Evolutionary conservation across 1,139 yeast genomes (phyloP).

Genomic region (Hanseniaspora uvarum): DNA sequence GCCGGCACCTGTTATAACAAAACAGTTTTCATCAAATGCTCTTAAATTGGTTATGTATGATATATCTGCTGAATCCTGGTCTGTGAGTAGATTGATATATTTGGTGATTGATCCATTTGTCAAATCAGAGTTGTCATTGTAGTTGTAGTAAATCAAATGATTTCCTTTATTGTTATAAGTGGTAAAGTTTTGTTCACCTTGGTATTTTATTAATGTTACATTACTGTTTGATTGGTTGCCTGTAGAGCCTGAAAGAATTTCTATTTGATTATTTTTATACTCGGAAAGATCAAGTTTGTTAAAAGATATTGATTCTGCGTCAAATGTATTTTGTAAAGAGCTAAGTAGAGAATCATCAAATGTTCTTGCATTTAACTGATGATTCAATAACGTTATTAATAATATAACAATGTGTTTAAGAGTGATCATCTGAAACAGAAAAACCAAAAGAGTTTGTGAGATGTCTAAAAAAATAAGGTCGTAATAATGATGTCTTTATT

Average conservation of each 20-base stretch:
- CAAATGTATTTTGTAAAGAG: not conserved
- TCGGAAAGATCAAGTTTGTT: constrained; percentile 25
- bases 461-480: no score
- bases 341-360: not conserved
- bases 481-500: no score
- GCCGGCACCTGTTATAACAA: constrained; percentile 37
- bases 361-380: not conserved
- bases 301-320: not conserved
- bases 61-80: constrained; percentile 21
- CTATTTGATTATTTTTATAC: constrained; percentile 38
- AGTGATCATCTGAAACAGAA: not conserved
- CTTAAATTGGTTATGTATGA: constrained; percentile 20
- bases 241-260: constrained; percentile 30
- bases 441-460: not conserved
- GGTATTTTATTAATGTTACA: constrained; percentile 41
- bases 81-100: constrained; percentile 25
- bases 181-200: constrained; percentile 42
- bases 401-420: not conserved
- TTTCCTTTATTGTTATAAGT: constrained; percentile 22
- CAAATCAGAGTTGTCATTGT: constrained; percentile 23
- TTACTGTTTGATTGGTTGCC: constrained; percentile 40
- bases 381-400: not conserved
- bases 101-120: constrained; percentile 16
- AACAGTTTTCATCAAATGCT: constrained; percentile 20
- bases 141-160: constrained; percentile 26